Base-by-base conservation (phyloP, 768 basidiomycete species). In the Jaapia argillacea region DNA sequence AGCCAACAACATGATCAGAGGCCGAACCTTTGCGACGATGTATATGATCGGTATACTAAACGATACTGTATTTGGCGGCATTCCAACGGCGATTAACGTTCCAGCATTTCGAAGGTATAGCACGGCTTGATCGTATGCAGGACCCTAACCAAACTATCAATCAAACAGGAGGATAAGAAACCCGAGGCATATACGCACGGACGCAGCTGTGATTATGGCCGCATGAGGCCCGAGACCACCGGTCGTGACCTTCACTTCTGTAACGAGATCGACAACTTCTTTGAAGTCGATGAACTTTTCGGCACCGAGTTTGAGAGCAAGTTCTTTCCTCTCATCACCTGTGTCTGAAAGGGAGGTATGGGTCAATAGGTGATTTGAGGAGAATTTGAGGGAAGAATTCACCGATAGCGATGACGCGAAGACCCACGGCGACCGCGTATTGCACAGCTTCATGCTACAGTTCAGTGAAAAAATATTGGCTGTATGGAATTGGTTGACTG, bases 251-350 rank as follows among this genome's bases (percentile, higher is more conserved):
- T 64, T 49, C 46, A 75, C 61, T 5, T 64, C 60, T 12, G 46
- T 45, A 33, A 69, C 63, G 40, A 71, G 52, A n/a, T 69, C 63
- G 38, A 64, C 56, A 22, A 55, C 56, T 45, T 63, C 55, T 48
- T 60, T 65, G 59, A 73, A 76, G 55, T 75, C 75, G 46, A 76
- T 42, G 55, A 56, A 59, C 48, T 57, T 70, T 46, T 70, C 67
- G 0, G 65, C 64, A 2, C 71, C 70, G 42, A 71, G 62, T 13
- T 52, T 18, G 42, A 58, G 47, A 49, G 63, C 64, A 22, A 70
- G 48, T 12, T 59, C 47, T 22, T 58, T 53, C 54, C 72, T 73
- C 23, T 59, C 64, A 6, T 54, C 65, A 18, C 72, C 69, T 3
- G 58, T 67, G 45, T 76, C 74, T 61, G 6, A 20, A n/a, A 13